Base-by-base conservation (phyloP, 306 rosid species). In the Cicer chorassanicum region DNA sequence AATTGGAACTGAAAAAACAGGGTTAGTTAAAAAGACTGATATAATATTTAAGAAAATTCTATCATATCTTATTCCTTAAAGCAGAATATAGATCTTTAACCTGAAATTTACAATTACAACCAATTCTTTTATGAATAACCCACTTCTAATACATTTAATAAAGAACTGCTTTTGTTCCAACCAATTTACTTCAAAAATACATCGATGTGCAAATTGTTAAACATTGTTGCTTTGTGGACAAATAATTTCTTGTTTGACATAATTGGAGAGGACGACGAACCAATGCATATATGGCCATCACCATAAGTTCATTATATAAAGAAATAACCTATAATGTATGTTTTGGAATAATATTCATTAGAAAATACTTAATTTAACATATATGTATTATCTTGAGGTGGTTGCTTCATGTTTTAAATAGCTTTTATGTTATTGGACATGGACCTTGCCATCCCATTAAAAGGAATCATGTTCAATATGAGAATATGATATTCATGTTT, bases 391-490 rank as follows among this genome's bases (percentile, higher is more conserved):
- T 64, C 13, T 18, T 14, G 4, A 36, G 51, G 77, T n/a, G 57
- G 73, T 65, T 43, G 44, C 41, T 29, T 60, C 66, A 62, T 24
- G 10, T 11, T 34, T 43, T 53, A 42, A 16, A 49, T 50, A 64
- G 42, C 8, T 54, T 65, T 9, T 15, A 63, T 12, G 61, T 19
- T 29, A 29, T 29, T 40, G 55, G 55, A 13, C 51, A 3, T 44
- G 49, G 49, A 12, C 49, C n/a, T 14, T 41, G 45, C 73, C 21
- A 68, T 36, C 54, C 55, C 76, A 70, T 19, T 40, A 4, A 77
- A 34, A 29, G 68, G 45, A 70, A 39, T 16, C 57, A 9, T 13
- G 16, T 43, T 18, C 61, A 64, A 64, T 63, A 7, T 54, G 19
- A 71, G 15, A 54, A 16, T 19, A 64, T 63, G 53, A 54, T 18